Evolutionary conservation across 805 yeast genomes (phyloP), one percentile per base, ranked within the genome.

Genomic region (Candida orba): DNA sequence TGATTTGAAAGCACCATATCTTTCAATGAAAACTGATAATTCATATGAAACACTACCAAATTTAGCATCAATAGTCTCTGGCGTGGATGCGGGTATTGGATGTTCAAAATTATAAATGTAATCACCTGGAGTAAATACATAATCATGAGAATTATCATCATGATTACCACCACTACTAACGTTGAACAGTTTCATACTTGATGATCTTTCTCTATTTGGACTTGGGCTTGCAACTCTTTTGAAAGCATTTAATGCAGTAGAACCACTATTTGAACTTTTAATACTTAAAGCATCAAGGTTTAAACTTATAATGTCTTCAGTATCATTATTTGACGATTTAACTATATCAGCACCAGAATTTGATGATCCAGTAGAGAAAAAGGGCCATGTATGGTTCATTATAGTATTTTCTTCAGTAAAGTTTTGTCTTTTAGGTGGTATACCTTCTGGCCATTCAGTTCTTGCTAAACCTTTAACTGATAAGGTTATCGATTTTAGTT

Each of bases 371-470:
- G 41, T 38, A 39, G 66, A 69, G 69, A 78, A 91, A 59, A 93
- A 88, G 0, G 95, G 93, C 99, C 99, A 93, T 6, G 84, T 79
- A 59, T 91, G 97, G 40, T 77, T 73, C 25, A 87, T 73, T 22
- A 90, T 59, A 41, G 76, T 84, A 48, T 75, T 76, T 20, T 73
- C 61, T 52, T 93, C 99, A 30, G 63, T 61, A 47, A 76, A 80
- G 13, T 79, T 84, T 15, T 69, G 68, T 51, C 80, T 79, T 58
- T 84, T 86, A 0, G 97, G 96, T 0, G 98, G 98, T 17, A 91
- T 90, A 3, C 99, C 99, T 57, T 93, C 97, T 3, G 97, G 97
- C 96, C 97, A 90, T 48, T 90, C 96, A 0, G 96, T 90, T 51
- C 84, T 72, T 32, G 84, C 75, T 2, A 62, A 58, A 1, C 96